These are phyloP conservation scores for Santalum album DNA, from an alignment of 164 flowering plant species.

Conservation along the genomic window DNA sequence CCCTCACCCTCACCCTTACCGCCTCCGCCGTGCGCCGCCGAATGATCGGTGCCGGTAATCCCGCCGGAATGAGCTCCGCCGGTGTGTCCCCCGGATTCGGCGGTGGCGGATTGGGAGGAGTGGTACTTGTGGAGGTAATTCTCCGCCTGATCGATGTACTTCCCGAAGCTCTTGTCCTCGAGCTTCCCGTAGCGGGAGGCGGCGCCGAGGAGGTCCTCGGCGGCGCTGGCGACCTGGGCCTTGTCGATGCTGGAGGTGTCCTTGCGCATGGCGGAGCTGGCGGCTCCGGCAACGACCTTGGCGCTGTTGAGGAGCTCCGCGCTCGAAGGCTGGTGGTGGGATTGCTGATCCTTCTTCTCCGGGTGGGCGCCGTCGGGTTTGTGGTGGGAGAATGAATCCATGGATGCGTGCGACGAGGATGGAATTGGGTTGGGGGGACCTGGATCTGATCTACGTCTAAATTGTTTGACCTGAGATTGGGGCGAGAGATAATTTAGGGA, in stretches of 20 bases:
- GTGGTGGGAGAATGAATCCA: too few species aligned
- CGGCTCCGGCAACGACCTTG: conserved; percentile 44
- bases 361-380: too few species aligned
- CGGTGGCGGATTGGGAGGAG: conserved; percentile 18
- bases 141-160: conserved; percentile 42
- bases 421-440: too few species aligned
- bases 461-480: too few species aligned
- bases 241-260: conserved; percentile 29
- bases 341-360: too few species aligned
- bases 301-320: conserved; percentile 42
- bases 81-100: conserved; percentile 4
- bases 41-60: conserved; percentile 1
- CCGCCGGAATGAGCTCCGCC: conserved; percentile 3
- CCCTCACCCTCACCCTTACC: conserved; percentile 4
- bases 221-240: conserved; percentile 38
- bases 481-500: too few species aligned
- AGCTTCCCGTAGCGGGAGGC: conserved; percentile 40
- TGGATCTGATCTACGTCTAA: too few species aligned
- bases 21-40: background rate
- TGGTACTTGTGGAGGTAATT: conserved; percentile 34
- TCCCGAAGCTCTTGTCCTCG: conserved; percentile 30
- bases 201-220: conserved; percentile 35
- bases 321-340: conserved; percentile 9
- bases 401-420: too few species aligned
- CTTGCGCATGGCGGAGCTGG: conserved; percentile 16